A percentile compares a stretch with the other conserved stretches of the same genome.
Evolutionary conservation across 306 rosid genomes (phyloP).

Genomic region (Rosa rugosa): DNA sequence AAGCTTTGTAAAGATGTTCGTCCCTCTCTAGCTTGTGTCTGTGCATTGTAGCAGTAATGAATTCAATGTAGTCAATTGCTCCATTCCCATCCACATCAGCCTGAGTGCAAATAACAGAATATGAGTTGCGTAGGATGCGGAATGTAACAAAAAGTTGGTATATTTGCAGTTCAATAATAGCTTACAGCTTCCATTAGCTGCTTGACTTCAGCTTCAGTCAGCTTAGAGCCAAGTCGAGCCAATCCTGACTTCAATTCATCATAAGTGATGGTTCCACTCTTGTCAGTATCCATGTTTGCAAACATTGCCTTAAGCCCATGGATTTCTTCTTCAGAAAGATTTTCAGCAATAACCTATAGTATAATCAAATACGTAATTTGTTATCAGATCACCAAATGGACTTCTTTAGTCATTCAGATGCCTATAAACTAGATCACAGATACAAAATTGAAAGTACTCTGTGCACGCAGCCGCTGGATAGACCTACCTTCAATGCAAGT

Average conservation of each 20-base stretch:
- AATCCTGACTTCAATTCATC: slow-evolving; percentile 73
- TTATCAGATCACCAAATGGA: slow-evolving; percentile 7
- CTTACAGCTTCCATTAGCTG: slow-evolving; percentile 93
- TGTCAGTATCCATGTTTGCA: slow-evolving; percentile 78
- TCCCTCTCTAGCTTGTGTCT: slow-evolving; percentile 77
- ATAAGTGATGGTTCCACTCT: slow-evolving; percentile 84
- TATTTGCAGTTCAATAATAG: slow-evolving; percentile 1
- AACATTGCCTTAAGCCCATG: slow-evolving; percentile 90
- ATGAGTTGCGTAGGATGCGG: slow-evolving; percentile 13
- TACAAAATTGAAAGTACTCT: not conserved
- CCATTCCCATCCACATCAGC: slow-evolving; percentile 95
- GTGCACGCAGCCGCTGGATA: not conserved
- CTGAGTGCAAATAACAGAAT: slow-evolving; percentile 37
- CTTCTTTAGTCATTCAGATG: not conserved
- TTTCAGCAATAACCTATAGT: slow-evolving; percentile 80
- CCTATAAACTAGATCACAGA: not conserved
- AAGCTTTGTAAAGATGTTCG: slow-evolving; percentile 79
- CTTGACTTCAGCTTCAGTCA: slow-evolving; percentile 69
- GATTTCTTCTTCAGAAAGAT: slow-evolving; percentile 85
- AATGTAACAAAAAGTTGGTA: not conserved
- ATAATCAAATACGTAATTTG: slow-evolving; percentile 2
- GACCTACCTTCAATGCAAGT: slow-evolving; percentile 63
- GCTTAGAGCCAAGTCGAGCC: slow-evolving; percentile 83
- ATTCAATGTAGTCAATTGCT: slow-evolving; percentile 77
- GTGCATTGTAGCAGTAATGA: slow-evolving; percentile 91